Conservation (phyloP, 352 stramenopile species). For the Halophytophthora polymorphica region DNA sequence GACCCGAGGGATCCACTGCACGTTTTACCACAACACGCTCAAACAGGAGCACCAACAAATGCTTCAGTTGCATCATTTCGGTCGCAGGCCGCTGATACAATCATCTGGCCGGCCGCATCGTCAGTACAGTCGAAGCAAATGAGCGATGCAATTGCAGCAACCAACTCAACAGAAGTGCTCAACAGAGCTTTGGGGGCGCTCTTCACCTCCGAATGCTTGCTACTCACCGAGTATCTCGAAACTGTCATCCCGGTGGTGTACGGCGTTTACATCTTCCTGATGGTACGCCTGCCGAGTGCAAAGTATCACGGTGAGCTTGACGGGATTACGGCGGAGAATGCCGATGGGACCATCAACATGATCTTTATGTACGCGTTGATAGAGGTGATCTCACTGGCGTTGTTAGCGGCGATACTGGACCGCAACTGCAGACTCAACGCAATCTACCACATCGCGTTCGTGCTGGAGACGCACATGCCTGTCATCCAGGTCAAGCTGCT, state of each 20-base stretch:
- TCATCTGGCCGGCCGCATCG: too few relatives aligned
- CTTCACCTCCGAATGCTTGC: slow-evolving; percentile 32
- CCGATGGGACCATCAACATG: slow-evolving; percentile 1
- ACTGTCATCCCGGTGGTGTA: slow-evolving; percentile 27
- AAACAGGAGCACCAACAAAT: too few relatives aligned
- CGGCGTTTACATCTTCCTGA: slow-evolving; percentile 4
- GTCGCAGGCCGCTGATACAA: too few relatives aligned
- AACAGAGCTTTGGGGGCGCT: slow-evolving; percentile 8
- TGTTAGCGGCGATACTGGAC: slow-evolving; percentile 5
- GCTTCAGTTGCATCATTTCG: too few relatives aligned
- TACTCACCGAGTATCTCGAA: slow-evolving; percentile 35
- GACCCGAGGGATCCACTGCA: too few relatives aligned
- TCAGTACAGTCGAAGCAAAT: background rate
- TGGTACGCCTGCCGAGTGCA: slow-evolving; percentile 14
- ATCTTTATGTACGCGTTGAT: slow-evolving; percentile 12
- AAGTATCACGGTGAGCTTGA: slow-evolving; percentile 27
- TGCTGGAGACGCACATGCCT: slow-evolving; percentile 17
- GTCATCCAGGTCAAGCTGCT: slow-evolving; percentile 19
- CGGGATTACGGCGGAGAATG: background rate
- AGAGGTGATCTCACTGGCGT: slow-evolving; percentile 18
- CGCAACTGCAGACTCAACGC: slow-evolving; percentile 10
- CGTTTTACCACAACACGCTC: too few relatives aligned
- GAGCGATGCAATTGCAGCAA: background rate
- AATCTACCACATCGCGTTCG: slow-evolving; percentile 19
- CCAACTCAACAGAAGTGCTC: background rate